Conservation (phyloP, 306 rosid genomes). For the Sicyos baderoa region DNA sequence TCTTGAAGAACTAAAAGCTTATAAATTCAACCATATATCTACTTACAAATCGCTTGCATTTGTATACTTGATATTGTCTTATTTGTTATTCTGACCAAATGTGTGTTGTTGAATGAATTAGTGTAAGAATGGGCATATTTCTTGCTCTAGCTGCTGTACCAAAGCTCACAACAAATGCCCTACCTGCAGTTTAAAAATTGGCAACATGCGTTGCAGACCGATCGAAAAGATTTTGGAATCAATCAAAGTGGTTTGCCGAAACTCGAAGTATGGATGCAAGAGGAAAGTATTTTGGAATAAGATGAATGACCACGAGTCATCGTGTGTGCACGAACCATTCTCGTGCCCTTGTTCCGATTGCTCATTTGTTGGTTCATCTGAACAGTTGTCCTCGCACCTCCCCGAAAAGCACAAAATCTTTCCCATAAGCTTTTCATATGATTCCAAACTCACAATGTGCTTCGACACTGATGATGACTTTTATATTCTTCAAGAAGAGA, state of each 20-base stretch:
- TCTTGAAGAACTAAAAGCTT: too few species aligned
- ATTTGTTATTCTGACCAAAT: not conserved
- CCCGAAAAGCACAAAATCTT: slow-evolving; percentile 31
- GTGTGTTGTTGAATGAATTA: slow-evolving; percentile 23
- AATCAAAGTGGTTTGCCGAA: slow-evolving; percentile 39
- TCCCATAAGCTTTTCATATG: slow-evolving; percentile 31
- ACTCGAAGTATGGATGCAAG: slow-evolving; percentile 51
- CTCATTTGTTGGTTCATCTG: slow-evolving; percentile 34
- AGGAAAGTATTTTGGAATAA: slow-evolving; percentile 26
- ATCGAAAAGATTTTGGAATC: slow-evolving; percentile 63
- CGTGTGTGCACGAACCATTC: slow-evolving; percentile 49
- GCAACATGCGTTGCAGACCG: slow-evolving; percentile 61
- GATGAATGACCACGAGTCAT: slow-evolving; percentile 46
- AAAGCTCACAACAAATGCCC: slow-evolving; percentile 49
- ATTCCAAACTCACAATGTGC: slow-evolving; percentile 19
- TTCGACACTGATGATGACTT: slow-evolving; percentile 18
- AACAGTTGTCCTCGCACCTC: slow-evolving; percentile 39
- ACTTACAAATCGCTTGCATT: too few species aligned
- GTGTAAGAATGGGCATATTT: slow-evolving; percentile 88
- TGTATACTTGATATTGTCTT: not conserved
- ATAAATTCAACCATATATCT: too few species aligned
- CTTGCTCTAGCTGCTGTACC: slow-evolving; percentile 54
- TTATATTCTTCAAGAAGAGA: slow-evolving; percentile 41
- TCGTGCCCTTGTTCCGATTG: slow-evolving; percentile 47
- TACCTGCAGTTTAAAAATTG: slow-evolving; percentile 52